Evolutionary conservation across 345 rosid species (phyloP).

Genomic region (Turnera subulata): DNA sequence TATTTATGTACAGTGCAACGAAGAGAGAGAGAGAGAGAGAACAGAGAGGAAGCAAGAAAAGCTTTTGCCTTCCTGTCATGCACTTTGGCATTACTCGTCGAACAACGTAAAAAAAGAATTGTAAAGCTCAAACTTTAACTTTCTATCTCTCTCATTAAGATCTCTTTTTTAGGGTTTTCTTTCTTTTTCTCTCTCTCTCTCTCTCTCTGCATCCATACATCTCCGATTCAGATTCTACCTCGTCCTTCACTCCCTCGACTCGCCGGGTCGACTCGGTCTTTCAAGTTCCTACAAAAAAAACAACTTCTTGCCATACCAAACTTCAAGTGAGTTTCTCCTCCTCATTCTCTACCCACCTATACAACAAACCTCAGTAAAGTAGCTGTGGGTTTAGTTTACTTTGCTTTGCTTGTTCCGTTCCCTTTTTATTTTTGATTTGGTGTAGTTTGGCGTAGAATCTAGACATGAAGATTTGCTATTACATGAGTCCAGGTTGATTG

Average conservation of each 20-base stretch:
- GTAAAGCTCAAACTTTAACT: background rate
- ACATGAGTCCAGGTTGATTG: constrained; percentile 31
- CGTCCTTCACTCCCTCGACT: constrained; percentile 1
- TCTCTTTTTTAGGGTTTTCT: constrained; percentile 13
- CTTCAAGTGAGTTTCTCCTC: constrained; percentile 24
- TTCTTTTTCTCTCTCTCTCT: constrained; percentile 14
- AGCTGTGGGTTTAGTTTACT: constrained; percentile 16
- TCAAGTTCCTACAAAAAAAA: background rate
- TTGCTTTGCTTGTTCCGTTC: too few species aligned
- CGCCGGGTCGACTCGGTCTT: constrained; percentile 16
- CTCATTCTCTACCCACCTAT: background rate
- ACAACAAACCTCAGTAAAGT: background rate
- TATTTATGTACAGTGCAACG: too few species aligned
- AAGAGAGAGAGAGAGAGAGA: background rate
- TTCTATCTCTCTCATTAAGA: constrained; percentile 12
- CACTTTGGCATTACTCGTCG: constrained; percentile 42
- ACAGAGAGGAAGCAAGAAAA: background rate
- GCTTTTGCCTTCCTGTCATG: constrained; percentile 40
- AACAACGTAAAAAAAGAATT: constrained; percentile 10
- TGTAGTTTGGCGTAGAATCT: constrained; percentile 5
- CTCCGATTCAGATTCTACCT: constrained; percentile 24
- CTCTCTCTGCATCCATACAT: constrained; percentile 16
- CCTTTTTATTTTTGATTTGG: constrained; percentile 31
- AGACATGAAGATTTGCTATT: constrained; percentile 24
- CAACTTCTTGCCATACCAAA: background rate